Evolutionary conservation across 352 stramenopile genomes (phyloP).

Genomic region (Pythium rishiriense): DNA sequence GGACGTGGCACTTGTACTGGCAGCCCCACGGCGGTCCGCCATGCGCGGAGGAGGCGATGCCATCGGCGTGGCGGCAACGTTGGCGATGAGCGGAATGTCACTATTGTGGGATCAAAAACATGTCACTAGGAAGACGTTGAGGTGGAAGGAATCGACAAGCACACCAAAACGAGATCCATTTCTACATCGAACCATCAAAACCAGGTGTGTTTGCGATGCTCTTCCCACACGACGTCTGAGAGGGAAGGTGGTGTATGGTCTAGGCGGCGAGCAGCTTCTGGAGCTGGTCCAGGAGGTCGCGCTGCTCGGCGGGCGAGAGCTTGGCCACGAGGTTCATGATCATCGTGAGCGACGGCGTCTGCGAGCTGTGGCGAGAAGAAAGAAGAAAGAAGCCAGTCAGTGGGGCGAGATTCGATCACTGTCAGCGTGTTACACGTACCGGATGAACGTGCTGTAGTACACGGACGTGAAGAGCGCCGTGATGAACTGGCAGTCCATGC

Average conservation of each 20-base stretch:
- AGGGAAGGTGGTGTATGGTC: too few relatives aligned
- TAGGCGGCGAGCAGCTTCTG: constrained; percentile 41
- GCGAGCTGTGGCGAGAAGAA: constrained; percentile 40
- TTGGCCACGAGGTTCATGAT: constrained; percentile 77
- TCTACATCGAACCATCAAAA: constrained; percentile 1
- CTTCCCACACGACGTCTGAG: too few relatives aligned
- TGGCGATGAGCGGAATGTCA: neutral
- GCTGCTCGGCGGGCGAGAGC: constrained; percentile 67
- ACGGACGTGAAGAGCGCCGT: constrained; percentile 95
- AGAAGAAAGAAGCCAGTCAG: neutral
- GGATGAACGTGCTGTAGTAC: constrained; percentile 98
- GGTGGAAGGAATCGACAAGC: neutral
- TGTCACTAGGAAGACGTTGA: too few relatives aligned
- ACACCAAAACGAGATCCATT: neutral
- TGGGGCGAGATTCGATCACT: neutral
- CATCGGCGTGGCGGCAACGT: neutral
- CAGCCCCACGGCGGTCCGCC: neutral
- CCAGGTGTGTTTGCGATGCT: neutral
- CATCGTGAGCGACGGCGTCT: constrained; percentile 57
- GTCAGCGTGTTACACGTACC: constrained; percentile 37
- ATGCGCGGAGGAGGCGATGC: neutral
- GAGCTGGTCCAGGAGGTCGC: constrained; percentile 64
- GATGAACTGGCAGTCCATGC: constrained; percentile 98
- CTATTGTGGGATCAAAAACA: neutral
- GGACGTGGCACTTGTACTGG: too few relatives aligned